Conservation (phyloP, 2,329 filamentous ascomycete species). For the Cercospora citrullina region DNA sequence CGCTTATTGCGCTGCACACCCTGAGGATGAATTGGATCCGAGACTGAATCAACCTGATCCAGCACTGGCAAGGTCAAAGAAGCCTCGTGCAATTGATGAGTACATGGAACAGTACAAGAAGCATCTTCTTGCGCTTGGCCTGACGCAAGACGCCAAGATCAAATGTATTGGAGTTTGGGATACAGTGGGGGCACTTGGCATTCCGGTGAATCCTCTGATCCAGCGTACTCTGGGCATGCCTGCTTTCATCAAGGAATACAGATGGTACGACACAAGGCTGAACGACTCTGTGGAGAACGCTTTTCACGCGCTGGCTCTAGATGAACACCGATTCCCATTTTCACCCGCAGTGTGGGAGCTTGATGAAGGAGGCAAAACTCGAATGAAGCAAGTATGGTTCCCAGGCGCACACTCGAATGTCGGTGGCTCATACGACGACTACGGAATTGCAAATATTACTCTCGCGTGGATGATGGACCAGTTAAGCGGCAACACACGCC, state of each 20-base stretch:
- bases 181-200: constrained; percentile 47
- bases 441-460: constrained; percentile 42
- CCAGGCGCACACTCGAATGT: constrained; percentile 56
- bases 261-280: constrained; percentile 40
- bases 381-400: constrained; percentile 58
- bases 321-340: constrained; percentile 55
- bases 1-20: constrained; percentile 29
- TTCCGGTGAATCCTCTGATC: constrained; percentile 39
- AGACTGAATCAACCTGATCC: constrained; percentile 15
- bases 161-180: constrained; percentile 51
- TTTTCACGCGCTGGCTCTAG: constrained; percentile 57
- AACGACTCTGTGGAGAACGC: constrained; percentile 51
- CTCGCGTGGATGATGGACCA: constrained; percentile 48
- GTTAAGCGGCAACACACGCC: constrained; percentile 35
- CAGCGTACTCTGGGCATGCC: constrained; percentile 36
- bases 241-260: constrained; percentile 37
- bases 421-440: constrained; percentile 48
- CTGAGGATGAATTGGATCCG: constrained; percentile 22
- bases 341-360: constrained; percentile 53
- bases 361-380: constrained; percentile 32
- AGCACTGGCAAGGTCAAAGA: constrained; percentile 15
- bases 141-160: constrained; percentile 37
- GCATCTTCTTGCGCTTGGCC: constrained; percentile 28
- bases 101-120: constrained; percentile 35
- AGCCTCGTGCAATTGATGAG: constrained; percentile 27